Evolutionary conservation across 208 protist species (phyloP).

Genomic region (Trypanosoma scelopori): DNA sequence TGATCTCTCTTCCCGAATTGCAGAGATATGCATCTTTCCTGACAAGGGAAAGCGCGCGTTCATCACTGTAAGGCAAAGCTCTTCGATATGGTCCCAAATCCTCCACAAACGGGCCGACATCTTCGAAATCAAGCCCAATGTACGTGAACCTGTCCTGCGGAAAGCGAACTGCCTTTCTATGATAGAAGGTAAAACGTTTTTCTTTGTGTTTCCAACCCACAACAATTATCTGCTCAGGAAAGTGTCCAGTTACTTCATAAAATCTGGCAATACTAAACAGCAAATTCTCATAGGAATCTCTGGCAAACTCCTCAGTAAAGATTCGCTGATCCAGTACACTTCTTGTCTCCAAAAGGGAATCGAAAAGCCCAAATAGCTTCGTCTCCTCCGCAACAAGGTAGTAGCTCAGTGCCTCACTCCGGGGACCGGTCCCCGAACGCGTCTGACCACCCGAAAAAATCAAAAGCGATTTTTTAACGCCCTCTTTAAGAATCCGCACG

Average conservation of each 20-base stretch:
- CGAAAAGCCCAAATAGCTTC: constrained; percentile 25
- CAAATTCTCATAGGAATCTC: constrained; percentile 54
- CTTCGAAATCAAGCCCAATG: constrained; percentile 34
- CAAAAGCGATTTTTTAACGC: constrained; percentile 24
- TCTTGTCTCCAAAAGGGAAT: constrained; percentile 1
- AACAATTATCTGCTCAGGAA: constrained; percentile 36
- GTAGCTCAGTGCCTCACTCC: constrained; percentile 41
- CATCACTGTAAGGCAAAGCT: constrained; percentile 25
- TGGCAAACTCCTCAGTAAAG: constrained; percentile 42
- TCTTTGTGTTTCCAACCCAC: constrained; percentile 48
- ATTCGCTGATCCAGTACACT: constrained; percentile 16
- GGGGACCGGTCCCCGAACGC: constrained; percentile 24
- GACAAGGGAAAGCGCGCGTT: constrained; percentile 15
- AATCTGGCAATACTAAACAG: constrained; percentile 49
- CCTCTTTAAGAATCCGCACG: constrained; percentile 26
- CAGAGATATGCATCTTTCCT: constrained; percentile 35
- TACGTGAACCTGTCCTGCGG: constrained; percentile 31
- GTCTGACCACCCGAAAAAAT: constrained; percentile 53
- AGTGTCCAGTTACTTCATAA: constrained; percentile 36
- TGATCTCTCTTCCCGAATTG: constrained; percentile 12
- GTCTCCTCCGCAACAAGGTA: constrained; percentile 36
- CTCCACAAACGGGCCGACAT: constrained; percentile 12
- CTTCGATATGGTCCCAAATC: constrained; percentile 20
- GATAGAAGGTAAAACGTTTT: constrained; percentile 34
- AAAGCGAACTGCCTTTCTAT: constrained; percentile 43